Base-by-base conservation (phyloP, 2,329 filamentous ascomycete species). In the Colletotrichum noveboracense region DNA sequence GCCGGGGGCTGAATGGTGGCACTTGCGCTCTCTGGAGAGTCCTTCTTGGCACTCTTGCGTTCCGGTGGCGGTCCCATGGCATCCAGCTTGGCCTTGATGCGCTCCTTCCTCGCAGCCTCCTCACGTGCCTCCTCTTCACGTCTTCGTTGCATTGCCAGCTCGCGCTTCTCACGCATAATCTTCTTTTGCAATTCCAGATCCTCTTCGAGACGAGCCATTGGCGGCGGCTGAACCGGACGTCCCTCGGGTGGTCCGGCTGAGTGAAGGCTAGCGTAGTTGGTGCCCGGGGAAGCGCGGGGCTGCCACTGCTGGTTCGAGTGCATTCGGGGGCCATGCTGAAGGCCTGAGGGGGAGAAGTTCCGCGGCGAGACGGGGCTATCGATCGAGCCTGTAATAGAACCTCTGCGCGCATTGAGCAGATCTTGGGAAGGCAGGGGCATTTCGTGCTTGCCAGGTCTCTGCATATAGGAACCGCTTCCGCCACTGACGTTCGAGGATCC, bases 401-500 rank as follows among this genome's bases (percentile, higher is more conserved):
- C 85, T 76, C 89, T 85, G 24, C 89, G 86, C 18, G 84, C 83
- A 70, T 84, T 85, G 14, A 87, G 78, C 28, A 87, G 77, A 8
- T 91, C 89, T 3, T 85, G 82, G 4, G 87, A 85, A 0, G 84
- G 84, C 66, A 87, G 82, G 10, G 83, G 77, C 56, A 84, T 82
- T 55, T 90, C 89, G 28, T 82, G 83, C 77, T 88, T 89, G 48
- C 83, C 83, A 43, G 86, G 78, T 43, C 94, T 91, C 79, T 93
- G 91, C 79, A 90, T 89, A 78, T 93, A 91, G 48, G 91, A 89
- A 76, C 94, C 93, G 83, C 95, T 98, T 75, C 94, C 94, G 71
- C 95, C 96, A 83, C 96, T 98, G 55, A 98, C 94, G 81, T 96
- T 97, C 3, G 96, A 98, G 18, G 96, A 98, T 74, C 94, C 94